phyloP scores from a whole-genome alignment of 345 rosid genomes.

The Kandelia obovata region DNA sequence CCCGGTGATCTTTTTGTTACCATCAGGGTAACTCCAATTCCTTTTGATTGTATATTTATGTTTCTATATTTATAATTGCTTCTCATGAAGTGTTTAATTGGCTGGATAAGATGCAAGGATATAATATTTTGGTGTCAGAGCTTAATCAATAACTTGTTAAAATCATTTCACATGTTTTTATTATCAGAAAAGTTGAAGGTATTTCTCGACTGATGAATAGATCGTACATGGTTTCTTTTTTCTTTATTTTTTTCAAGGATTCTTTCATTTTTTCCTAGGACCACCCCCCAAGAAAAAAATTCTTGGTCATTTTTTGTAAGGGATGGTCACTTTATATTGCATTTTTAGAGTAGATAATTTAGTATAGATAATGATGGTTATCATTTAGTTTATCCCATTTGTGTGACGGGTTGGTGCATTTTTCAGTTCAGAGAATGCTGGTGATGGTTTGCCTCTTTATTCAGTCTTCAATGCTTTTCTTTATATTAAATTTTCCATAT shows the following conservation, averaged over 20 bases:
- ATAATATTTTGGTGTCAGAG: neutral
- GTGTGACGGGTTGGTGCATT: neutral
- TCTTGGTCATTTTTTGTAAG: neutral
- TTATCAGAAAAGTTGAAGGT: neutral
- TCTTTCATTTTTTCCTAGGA: neutral
- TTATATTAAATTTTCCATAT: no score
- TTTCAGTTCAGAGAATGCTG: no score
- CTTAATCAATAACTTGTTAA: no score
- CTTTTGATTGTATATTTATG: neutral
- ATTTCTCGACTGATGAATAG: neutral
- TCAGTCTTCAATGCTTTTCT: no score
- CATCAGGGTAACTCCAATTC: conserved; percentile 51
- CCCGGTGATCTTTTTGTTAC: conserved; percentile 91
- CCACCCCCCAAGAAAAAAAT: no score
- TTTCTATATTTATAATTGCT: neutral
- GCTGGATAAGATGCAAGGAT: neutral
- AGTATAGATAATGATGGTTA: neutral
- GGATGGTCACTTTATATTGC: neutral
- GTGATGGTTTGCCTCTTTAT: no score
- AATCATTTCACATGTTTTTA: neutral
- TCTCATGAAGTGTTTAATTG: neutral
- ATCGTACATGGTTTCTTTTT: neutral
- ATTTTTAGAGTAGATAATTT: neutral
- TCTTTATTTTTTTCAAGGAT: neutral
- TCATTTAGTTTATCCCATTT: neutral